Conservation (phyloP, 2,329 filamentous ascomycete species). For the Hymenoscyphus repandus region DNA sequence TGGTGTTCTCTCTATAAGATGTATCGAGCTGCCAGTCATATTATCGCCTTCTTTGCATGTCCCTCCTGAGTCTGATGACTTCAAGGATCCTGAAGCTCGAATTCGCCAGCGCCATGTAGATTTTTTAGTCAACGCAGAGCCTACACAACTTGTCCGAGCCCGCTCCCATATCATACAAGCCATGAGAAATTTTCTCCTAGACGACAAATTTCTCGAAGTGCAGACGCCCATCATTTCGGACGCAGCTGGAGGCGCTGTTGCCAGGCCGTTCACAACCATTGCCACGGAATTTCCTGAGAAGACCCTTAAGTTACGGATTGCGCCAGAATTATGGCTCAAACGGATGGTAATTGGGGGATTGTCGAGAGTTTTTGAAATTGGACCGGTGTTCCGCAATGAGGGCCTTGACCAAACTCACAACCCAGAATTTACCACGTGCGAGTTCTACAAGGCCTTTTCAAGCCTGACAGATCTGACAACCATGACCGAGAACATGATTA, state of each 20-base stretch:
- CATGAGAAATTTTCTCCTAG: slow-evolving; percentile 68
- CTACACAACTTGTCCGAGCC: slow-evolving; percentile 65
- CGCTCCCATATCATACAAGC: slow-evolving; percentile 69
- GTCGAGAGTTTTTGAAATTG: slow-evolving; percentile 87
- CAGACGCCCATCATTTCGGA: slow-evolving; percentile 83
- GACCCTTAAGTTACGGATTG: slow-evolving; percentile 75
- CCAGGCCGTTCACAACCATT: slow-evolving; percentile 76
- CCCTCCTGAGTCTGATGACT: slow-evolving; percentile 67
- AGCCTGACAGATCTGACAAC: slow-evolving; percentile 69
- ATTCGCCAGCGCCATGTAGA: slow-evolving; percentile 80
- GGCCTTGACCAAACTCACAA: slow-evolving; percentile 89
- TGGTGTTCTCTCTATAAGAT: slow-evolving; percentile 73
- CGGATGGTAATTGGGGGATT: slow-evolving; percentile 84
- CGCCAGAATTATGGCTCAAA: slow-evolving; percentile 94
- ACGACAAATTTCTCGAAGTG: slow-evolving; percentile 74
- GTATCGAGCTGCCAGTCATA: slow-evolving; percentile 61
- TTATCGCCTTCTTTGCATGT: slow-evolving; percentile 75
- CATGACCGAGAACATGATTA: slow-evolving; percentile 69
- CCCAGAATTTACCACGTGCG: slow-evolving; percentile 94
- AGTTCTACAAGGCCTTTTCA: slow-evolving; percentile 88
- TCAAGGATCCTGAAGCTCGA: slow-evolving; percentile 66
- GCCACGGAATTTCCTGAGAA: slow-evolving; percentile 71
- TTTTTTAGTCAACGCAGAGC: slow-evolving; percentile 68
- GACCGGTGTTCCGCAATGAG: slow-evolving; percentile 89
- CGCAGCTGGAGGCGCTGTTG: slow-evolving; percentile 79